Conservation (phyloP, 1,139 yeast genomes). For the Lizanozyma gosingica region DNA sequence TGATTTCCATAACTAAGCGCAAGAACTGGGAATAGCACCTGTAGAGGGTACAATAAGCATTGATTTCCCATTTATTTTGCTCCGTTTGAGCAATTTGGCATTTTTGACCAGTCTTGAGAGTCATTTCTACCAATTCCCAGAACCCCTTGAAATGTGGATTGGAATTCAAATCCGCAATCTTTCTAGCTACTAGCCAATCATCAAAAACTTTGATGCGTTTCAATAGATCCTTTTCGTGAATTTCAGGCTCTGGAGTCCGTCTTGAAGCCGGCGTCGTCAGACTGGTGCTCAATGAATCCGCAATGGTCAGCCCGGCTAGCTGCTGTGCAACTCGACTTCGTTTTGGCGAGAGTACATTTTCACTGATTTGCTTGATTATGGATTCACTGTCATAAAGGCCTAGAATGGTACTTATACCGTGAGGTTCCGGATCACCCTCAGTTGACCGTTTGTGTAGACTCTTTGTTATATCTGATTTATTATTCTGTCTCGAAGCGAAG, state of each 20-base stretch:
- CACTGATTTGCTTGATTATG: constrained; percentile 42
- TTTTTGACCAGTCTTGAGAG: not conserved
- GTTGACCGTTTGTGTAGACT: not conserved
- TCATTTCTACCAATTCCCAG: not conserved
- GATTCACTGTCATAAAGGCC: constrained; percentile 14
- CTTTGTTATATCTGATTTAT: not conserved
- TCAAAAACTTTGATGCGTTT: not conserved
- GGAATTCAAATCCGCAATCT: not conserved
- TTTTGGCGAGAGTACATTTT: constrained; percentile 5
- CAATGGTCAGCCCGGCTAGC: not conserved
- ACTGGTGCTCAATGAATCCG: not conserved
- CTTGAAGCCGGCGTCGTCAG: not conserved
- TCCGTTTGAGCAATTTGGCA: not conserved
- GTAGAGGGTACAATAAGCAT: not conserved
- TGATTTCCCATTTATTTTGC: not conserved
- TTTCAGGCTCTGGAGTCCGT: not conserved
- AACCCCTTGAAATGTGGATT: not conserved
- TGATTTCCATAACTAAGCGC: not conserved
- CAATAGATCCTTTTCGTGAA: not conserved
- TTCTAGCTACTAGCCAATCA: not conserved
- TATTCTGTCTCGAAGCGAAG: not conserved
- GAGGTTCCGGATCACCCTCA: not conserved
- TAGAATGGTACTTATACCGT: no score
- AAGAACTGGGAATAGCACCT: not conserved
- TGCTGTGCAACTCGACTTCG: not conserved